phyloP scores from a whole-genome alignment of 768 basidiomycete genomes.

The Leccinum aurantiacum region DNA sequence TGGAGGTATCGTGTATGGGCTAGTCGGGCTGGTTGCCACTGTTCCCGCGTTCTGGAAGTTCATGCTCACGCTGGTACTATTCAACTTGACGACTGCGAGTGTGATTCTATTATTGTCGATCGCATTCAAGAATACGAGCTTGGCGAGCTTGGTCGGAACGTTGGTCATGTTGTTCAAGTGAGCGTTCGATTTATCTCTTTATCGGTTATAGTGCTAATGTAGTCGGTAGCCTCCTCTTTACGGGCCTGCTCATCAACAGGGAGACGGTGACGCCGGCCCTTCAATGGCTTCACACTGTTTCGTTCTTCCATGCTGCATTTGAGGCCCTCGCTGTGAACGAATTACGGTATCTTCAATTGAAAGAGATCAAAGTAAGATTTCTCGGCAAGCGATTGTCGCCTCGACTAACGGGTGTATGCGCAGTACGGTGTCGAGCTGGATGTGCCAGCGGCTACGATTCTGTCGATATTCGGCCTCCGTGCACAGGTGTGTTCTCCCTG shows the following conservation, averaged over 20 bases:
- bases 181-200: slow-evolving; percentile 32
- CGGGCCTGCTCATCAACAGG: slow-evolving; percentile 92
- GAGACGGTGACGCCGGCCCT: slow-evolving; percentile 72
- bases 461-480: slow-evolving; percentile 90
- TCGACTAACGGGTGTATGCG: slow-evolving; percentile 8
- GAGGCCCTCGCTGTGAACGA: slow-evolving; percentile 99
- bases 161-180: slow-evolving; percentile 98
- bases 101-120: slow-evolving; percentile 90
- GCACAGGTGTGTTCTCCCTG: slow-evolving; percentile 61
- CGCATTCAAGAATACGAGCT: slow-evolving; percentile 78
- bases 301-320: slow-evolving; percentile 99
- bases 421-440: slow-evolving; percentile 97
- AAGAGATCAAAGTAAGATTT: slow-evolving; percentile 75
- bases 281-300: slow-evolving; percentile 86
- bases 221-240: slow-evolving; percentile 78
- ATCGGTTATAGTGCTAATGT: slow-evolving; percentile 8
- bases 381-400: not conserved
- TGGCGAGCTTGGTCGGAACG: slow-evolving; percentile 93
- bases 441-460: slow-evolving; percentile 92
- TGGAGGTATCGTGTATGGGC: slow-evolving; percentile 92
- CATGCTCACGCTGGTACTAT: slow-evolving; percentile 90
- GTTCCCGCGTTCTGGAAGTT: slow-evolving; percentile 97
- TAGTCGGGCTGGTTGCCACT: slow-evolving; percentile 91
- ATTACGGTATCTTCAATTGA: slow-evolving; percentile 87
- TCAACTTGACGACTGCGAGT: slow-evolving; percentile 95